Conservation (phyloP, 2,329 filamentous ascomycete species). For the Aspergillus phoenicis region DNA sequence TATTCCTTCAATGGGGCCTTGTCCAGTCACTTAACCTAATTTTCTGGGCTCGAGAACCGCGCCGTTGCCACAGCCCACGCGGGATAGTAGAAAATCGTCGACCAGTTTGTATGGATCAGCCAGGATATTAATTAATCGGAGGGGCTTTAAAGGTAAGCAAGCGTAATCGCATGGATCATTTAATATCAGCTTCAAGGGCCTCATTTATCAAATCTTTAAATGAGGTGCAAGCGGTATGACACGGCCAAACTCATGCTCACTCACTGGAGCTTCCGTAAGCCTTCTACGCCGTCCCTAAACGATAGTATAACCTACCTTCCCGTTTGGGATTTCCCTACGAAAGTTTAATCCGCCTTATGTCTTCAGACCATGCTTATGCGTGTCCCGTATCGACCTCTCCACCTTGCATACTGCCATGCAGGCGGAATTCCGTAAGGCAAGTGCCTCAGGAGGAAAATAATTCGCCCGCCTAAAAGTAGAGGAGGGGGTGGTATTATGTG, state of each 20-base stretch:
- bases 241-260: no score
- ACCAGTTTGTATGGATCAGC: conserved; percentile 14
- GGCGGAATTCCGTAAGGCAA: neutral
- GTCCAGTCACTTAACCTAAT: conserved; percentile 3
- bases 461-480: neutral
- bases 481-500: neutral
- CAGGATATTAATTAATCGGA: conserved; percentile 9
- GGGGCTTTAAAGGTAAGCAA: conserved; percentile 1
- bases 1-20: neutral
- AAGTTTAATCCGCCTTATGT: conserved; percentile 15
- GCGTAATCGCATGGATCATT: neutral
- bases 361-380: conserved; percentile 4
- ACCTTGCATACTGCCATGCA: conserved; percentile 4
- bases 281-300: neutral
- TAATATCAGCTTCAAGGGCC: neutral
- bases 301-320: conserved; percentile 2
- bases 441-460: conserved; percentile 1
- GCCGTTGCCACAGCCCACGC: conserved; percentile 14
- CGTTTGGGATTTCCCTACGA: conserved; percentile 13
- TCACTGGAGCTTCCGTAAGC: neutral
- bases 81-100: conserved; percentile 13
- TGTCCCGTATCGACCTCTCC: neutral
- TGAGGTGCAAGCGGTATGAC: neutral
- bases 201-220: neutral
- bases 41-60: conserved; percentile 17